phyloP scores from a whole-genome alignment of 345 rosid genomes.

The Eutrema heterophyllum region DNA sequence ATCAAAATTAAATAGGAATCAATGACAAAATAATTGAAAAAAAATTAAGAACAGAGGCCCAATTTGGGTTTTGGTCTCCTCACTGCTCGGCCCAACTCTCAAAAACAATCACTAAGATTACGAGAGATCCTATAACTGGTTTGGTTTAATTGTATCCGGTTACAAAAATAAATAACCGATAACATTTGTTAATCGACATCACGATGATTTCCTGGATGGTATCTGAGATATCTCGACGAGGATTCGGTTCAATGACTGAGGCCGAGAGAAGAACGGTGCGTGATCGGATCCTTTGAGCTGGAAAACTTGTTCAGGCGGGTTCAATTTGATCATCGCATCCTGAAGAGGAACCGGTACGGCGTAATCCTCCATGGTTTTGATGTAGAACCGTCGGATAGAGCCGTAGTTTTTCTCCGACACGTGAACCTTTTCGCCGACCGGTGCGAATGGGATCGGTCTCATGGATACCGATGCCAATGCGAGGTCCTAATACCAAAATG shows the following conservation, averaged over 20 bases:
- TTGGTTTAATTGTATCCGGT: slow-evolving; percentile 4
- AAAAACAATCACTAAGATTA: background rate
- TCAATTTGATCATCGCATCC: slow-evolving; percentile 45
- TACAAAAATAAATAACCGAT: background rate
- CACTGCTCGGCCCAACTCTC: background rate
- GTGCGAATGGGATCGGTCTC: slow-evolving; percentile 90
- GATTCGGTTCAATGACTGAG: slow-evolving; percentile 53
- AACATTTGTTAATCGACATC: background rate
- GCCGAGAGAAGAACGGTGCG: slow-evolving; percentile 71
- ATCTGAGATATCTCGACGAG: slow-evolving; percentile 48
- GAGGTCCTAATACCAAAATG: slow-evolving; percentile 49
- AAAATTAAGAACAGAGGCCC: background rate
- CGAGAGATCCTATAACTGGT: slow-evolving; percentile 1
- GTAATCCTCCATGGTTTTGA: slow-evolving; percentile 46
- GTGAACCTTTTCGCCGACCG: slow-evolving; percentile 77
- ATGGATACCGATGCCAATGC: slow-evolving; percentile 91
- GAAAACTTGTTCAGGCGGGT: slow-evolving; percentile 56
- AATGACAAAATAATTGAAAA: background rate
- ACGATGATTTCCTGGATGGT: slow-evolving; percentile 27
- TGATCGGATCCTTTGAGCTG: slow-evolving; percentile 66
- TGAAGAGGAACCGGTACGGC: slow-evolving; percentile 51
- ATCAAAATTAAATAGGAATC: no score
- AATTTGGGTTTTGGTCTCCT: background rate
- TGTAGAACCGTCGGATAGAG: slow-evolving; percentile 46
- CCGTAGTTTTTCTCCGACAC: slow-evolving; percentile 51